Percentiles rank a stretch among this genome's conserved stretches.
These are phyloP conservation scores for Astragalus membranaceus DNA, from an alignment of 306 rosid genomes.

Conservation along the genomic window DNA sequence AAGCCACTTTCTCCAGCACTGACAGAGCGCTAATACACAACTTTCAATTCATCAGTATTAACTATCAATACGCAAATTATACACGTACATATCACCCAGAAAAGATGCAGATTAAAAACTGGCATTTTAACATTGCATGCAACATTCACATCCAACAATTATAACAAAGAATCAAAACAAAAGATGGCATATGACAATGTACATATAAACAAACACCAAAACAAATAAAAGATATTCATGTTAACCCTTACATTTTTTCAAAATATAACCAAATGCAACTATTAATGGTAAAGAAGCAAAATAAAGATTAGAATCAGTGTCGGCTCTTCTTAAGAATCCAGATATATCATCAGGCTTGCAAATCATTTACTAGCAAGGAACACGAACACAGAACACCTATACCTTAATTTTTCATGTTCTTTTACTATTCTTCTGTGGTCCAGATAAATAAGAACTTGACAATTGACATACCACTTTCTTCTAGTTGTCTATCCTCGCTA, in stretches of 20 bases:
- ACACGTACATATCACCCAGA: not conserved
- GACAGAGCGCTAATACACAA: constrained; percentile 5
- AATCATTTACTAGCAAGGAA: not conserved
- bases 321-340: not conserved
- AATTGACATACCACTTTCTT: constrained; percentile 57
- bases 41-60: constrained; percentile 4
- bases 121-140: not conserved
- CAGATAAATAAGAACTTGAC: constrained; percentile 23
- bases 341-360: constrained; percentile 3
- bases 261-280: no score
- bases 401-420: not conserved
- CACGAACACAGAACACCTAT: not conserved
- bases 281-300: no score
- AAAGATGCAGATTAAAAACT: constrained; percentile 1
- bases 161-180: not conserved
- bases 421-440: not conserved
- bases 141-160: not conserved
- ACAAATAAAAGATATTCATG: not conserved
- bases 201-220: not conserved
- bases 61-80: not conserved
- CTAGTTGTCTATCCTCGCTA: constrained; percentile 44
- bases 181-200: not conserved
- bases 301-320: no score
- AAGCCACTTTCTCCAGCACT: not conserved
- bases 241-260: no score